Evolutionary conservation across 441 rosid genomes (phyloP).

Genomic region (Arabidopsis hybrid): DNA sequence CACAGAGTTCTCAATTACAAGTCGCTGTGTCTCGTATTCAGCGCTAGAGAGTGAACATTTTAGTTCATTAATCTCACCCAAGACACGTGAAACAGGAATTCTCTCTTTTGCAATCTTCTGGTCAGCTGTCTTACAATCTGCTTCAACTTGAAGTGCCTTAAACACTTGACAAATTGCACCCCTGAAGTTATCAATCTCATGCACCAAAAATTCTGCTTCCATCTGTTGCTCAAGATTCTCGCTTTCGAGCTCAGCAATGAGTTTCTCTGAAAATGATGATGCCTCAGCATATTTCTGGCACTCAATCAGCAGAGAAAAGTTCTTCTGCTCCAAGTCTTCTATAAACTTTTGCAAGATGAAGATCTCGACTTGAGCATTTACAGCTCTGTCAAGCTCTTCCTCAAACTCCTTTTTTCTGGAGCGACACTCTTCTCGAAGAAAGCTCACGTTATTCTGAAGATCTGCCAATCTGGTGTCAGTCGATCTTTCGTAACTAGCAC

Average conservation of each 20-base stretch:
- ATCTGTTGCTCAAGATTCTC: constrained; percentile 86
- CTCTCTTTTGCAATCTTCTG: constrained; percentile 48
- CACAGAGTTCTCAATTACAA: constrained; percentile 72
- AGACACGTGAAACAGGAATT: constrained; percentile 55
- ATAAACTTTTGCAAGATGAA: constrained; percentile 73
- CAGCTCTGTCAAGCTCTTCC: constrained; percentile 79
- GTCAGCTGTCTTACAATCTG: constrained; percentile 43
- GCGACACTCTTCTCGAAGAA: constrained; percentile 78
- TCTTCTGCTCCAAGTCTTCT: constrained; percentile 74
- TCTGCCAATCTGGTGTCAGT: constrained; percentile 74
- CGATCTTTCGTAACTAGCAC: constrained; percentile 60
- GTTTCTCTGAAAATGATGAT: constrained; percentile 63
- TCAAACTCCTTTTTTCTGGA: constrained; percentile 82
- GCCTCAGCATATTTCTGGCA: constrained; percentile 71
- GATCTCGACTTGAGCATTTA: constrained; percentile 77
- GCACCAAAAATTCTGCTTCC: constrained; percentile 74
- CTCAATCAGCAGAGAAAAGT: constrained; percentile 66
- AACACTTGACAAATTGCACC: constrained; percentile 62
- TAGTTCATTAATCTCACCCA: constrained; percentile 54
- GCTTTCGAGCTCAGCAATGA: constrained; percentile 67
- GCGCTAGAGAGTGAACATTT: constrained; percentile 56
- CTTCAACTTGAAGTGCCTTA: constrained; percentile 60
- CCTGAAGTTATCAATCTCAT: constrained; percentile 71
- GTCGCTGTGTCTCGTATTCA: constrained; percentile 61
- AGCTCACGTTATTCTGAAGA: constrained; percentile 73